A percentile compares a stretch with the other conserved stretches of the same genome.
These are phyloP conservation scores for Helianthus annuus DNA, from an alignment of 129 eudicot genomes.

Conservation along the genomic window DNA sequence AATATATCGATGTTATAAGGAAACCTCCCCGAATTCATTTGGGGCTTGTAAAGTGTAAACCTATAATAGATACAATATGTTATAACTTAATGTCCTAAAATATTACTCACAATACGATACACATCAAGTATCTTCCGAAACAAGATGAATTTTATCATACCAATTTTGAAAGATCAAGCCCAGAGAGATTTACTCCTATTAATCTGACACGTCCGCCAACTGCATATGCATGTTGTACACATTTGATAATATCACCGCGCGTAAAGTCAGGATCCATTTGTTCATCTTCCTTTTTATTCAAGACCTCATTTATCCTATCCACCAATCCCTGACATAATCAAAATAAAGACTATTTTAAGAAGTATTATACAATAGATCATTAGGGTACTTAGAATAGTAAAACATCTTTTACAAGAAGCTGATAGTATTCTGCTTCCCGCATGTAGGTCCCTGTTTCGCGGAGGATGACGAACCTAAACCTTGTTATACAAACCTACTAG, in stretches of 20 bases:
- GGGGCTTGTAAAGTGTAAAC: too few relatives aligned
- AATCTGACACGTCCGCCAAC: constrained; percentile 50
- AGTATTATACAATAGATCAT: not conserved
- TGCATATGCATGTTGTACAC: constrained; percentile 63
- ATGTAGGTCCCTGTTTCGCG: too few relatives aligned
- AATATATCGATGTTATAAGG: too few relatives aligned
- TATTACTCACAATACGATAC: not conserved
- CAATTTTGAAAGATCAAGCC: constrained; percentile 95
- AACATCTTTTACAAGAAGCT: too few relatives aligned
- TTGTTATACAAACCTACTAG: too few relatives aligned
- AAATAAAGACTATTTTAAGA: not conserved
- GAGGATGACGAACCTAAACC: too few relatives aligned
- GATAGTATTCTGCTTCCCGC: too few relatives aligned
- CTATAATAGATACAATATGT: too few relatives aligned
- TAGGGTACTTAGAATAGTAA: not conserved
- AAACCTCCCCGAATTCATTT: too few relatives aligned
- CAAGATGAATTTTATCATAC: constrained; percentile 36
- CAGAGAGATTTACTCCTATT: constrained; percentile 88
- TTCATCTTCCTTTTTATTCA: constrained; percentile 61
- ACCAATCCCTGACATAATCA: constrained; percentile 57
- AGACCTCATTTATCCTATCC: constrained; percentile 55
- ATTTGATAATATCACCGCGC: constrained; percentile 81
- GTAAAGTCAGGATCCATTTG: constrained; percentile 75
- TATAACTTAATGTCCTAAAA: not conserved
- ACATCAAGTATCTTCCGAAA: not conserved